These are phyloP conservation scores for Gilbertella persicaria DNA, from an alignment of 371 early-diverging fungal species.

Conservation along the genomic window DNA sequence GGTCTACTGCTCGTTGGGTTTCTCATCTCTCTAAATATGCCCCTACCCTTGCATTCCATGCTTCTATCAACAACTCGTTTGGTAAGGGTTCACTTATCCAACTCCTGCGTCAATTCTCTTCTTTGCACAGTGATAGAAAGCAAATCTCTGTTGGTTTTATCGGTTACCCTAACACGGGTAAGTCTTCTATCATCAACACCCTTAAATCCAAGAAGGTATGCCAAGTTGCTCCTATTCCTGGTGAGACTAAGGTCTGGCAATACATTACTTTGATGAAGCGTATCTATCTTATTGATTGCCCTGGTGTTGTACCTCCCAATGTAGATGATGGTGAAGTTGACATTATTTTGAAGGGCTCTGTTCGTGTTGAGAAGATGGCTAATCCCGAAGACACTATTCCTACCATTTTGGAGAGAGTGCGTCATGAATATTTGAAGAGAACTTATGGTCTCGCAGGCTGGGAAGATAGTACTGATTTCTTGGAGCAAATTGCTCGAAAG, in stretches of 20 bases:
- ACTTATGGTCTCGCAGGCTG: conserved; percentile 90
- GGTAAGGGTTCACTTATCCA: conserved; percentile 98
- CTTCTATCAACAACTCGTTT: conserved; percentile 96
- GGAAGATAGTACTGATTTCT: conserved; percentile 87
- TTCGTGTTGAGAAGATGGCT: conserved; percentile 95
- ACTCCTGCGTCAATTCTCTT: conserved; percentile 95
- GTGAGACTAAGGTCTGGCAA: conserved; percentile 99
- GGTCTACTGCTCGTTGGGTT: conserved; percentile 98
- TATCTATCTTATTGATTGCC: conserved; percentile 99
- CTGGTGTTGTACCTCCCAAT: conserved; percentile 96
- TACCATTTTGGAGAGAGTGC: conserved; percentile 84
- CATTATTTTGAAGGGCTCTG: conserved; percentile 98
- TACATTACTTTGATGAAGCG: conserved; percentile 99
- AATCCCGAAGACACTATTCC: conserved; percentile 95
- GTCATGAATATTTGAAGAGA: conserved; percentile 85
- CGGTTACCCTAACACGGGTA: conserved; percentile 97
- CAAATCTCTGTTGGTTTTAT: conserved; percentile 98
- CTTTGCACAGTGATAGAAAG: conserved; percentile 95
- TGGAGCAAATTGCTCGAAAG: conserved; percentile 87
- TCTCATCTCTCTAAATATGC: conserved; percentile 85
- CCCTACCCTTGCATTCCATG: conserved; percentile 99
- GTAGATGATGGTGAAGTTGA: conserved; percentile 90
- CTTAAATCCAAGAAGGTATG: conserved; percentile 97
- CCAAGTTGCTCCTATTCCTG: conserved; percentile 98
- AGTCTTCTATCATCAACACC: conserved; percentile 99